Evolutionary conservation across 768 basidiomycete genomes (phyloP).

Genomic region (Phylloporus sp.): DNA sequence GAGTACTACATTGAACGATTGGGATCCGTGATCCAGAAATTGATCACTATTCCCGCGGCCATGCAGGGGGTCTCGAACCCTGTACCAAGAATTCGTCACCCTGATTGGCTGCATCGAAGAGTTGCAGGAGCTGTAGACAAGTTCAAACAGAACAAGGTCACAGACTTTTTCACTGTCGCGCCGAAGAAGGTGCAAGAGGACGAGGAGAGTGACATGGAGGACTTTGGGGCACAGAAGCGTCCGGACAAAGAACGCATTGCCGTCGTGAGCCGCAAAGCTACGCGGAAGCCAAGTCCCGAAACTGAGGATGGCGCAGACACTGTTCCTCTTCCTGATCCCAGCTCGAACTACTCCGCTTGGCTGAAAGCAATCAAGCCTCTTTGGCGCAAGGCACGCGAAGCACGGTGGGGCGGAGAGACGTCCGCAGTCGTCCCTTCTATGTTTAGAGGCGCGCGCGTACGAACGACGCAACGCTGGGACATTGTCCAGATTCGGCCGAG

Average conservation of each 20-base stretch:
- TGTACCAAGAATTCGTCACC: constrained; percentile 91
- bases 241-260: constrained; percentile 41
- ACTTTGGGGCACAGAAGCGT: constrained; percentile 34
- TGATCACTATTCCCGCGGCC: constrained; percentile 98
- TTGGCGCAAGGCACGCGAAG: constrained; percentile 64
- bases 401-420: constrained; percentile 38
- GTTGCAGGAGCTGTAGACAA: constrained; percentile 89
- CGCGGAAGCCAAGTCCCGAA: constrained; percentile 42
- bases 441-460: constrained; percentile 59
- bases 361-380: constrained; percentile 67
- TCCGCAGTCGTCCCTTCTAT: constrained; percentile 59
- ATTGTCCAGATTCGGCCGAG: constrained; percentile 84
- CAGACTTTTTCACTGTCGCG: constrained; percentile 72
- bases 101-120: constrained; percentile 93
- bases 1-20: constrained; percentile 96
- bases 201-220: constrained; percentile 55
- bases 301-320: constrained; percentile 22
- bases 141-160: constrained; percentile 97
- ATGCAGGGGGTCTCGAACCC: constrained; percentile 97
- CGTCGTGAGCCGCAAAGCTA: constrained; percentile 47
- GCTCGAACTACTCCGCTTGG: constrained; percentile 67
- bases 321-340: constrained; percentile 57
- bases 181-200: constrained; percentile 10
- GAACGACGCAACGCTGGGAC: constrained; percentile 78
- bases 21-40: constrained; percentile 96